Evolutionary conservation across 169 alveolate genomes (phyloP).

Genomic region (Plasmodium falciparum): DNA sequence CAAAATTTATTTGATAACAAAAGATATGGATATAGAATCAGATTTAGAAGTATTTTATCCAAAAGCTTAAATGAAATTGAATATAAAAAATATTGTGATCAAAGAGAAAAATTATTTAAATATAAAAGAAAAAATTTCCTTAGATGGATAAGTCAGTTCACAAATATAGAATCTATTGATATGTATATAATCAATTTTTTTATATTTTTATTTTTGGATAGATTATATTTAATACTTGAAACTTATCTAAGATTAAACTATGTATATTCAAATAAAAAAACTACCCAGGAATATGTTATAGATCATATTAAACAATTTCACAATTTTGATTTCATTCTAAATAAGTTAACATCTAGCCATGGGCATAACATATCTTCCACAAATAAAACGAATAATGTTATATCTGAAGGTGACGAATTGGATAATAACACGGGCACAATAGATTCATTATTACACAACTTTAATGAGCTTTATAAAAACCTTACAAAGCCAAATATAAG

Average conservation of each 20-base stretch:
- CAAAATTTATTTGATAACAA: constrained; percentile 36
- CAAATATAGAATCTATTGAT: constrained; percentile 28
- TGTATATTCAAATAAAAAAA: background rate
- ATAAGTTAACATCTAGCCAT: constrained; percentile 9
- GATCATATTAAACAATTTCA: constrained; percentile 31
- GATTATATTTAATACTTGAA: constrained; percentile 56
- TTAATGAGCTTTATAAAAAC: constrained; percentile 7
- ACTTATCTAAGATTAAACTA: constrained; percentile 64
- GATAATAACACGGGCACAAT: background rate
- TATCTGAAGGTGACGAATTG: background rate
- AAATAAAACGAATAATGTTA: background rate
- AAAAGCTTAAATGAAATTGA: constrained; percentile 31
- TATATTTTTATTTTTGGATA: constrained; percentile 66
- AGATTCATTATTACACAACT: background rate
- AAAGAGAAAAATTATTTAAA: constrained; percentile 70
- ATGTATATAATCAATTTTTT: constrained; percentile 55
- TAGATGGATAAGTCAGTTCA: constrained; percentile 59
- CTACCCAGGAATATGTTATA: constrained; percentile 8
- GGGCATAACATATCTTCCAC: background rate
- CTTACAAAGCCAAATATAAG: constrained; percentile 26
- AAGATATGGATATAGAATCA: constrained; percentile 53
- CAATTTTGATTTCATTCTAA: constrained; percentile 29
- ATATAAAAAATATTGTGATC: constrained; percentile 67
- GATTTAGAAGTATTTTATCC: constrained; percentile 67
- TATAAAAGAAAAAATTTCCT: constrained; percentile 70